Percentiles rank a stretch among this genome's conserved stretches.
Conservation (phyloP, 2,329 filamentous ascomycete species). For the Sporothrix inflata region DNA sequence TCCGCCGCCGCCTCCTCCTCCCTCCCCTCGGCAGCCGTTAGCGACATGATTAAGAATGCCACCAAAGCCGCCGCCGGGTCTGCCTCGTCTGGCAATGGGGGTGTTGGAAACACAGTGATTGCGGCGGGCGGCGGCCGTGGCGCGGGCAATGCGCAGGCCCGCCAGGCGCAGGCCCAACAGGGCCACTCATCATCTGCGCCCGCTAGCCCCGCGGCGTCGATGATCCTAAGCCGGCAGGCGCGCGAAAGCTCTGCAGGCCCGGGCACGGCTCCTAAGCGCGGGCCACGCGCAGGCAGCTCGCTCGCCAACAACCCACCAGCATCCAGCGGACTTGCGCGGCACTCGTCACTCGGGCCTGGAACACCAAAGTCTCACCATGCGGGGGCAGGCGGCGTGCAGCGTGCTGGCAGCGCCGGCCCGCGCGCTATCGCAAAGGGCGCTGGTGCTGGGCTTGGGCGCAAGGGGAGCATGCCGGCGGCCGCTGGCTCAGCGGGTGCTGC, state of each 20-base stretch:
- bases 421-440: constrained; percentile 54
- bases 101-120: background rate
- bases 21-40: constrained; percentile 25
- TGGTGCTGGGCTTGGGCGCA: constrained; percentile 48
- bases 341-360: constrained; percentile 65
- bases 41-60: constrained; percentile 35
- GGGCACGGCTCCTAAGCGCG: constrained; percentile 53
- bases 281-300: constrained; percentile 52
- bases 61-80: constrained; percentile 21
- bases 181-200: constrained; percentile 61
- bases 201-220: constrained; percentile 62
- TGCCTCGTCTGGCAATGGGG: constrained; percentile 34
- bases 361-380: constrained; percentile 56
- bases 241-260: constrained; percentile 63
- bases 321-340: constrained; percentile 63
- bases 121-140: constrained; percentile 41
- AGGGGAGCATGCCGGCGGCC: constrained; percentile 48
- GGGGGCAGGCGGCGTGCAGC: constrained; percentile 38
- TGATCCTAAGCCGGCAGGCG: constrained; percentile 60
- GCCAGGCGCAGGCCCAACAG: constrained; percentile 53
- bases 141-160: constrained; percentile 50
- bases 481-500: constrained; percentile 14
- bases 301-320: constrained; percentile 53
- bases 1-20: constrained; percentile 36
- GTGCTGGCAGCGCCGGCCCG: constrained; percentile 63